phyloP scores from a whole-genome alignment of 345 rosid species.

The Bruguiera sexangula region DNA sequence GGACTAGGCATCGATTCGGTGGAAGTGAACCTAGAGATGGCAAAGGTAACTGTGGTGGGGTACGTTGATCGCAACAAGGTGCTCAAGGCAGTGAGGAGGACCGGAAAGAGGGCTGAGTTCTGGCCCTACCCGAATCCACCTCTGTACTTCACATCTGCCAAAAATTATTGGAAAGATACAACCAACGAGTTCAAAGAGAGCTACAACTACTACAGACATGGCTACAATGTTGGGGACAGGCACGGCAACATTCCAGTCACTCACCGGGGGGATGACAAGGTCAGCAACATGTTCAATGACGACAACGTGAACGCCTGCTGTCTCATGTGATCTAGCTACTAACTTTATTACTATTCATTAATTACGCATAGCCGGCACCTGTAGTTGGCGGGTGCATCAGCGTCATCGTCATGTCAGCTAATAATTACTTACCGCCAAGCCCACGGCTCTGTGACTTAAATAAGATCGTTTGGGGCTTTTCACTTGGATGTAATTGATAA shows the following conservation, averaged over 20 bases:
- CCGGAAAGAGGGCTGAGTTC: constrained; percentile 90
- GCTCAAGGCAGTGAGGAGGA: constrained; percentile 72
- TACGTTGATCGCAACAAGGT: constrained; percentile 88
- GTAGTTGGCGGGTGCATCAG: too few species aligned
- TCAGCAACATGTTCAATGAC: constrained; percentile 90
- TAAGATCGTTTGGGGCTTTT: too few species aligned
- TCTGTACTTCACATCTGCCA: constrained; percentile 66
- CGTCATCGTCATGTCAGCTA: too few species aligned
- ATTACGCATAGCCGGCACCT: background rate
- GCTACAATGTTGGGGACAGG: constrained; percentile 61
- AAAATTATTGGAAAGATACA: constrained; percentile 68
- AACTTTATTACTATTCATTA: background rate
- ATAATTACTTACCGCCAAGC: too few species aligned
- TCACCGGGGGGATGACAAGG: constrained; percentile 78
- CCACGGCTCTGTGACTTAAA: too few species aligned
- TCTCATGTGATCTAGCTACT: constrained; percentile 48
- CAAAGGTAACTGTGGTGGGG: constrained; percentile 76
- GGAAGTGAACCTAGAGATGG: constrained; percentile 64
- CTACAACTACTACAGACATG: constrained; percentile 78
- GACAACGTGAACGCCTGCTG: constrained; percentile 87
- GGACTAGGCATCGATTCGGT: constrained; percentile 69
- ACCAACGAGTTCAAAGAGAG: constrained; percentile 76
- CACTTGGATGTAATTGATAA: too few species aligned
- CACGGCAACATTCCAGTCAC: constrained; percentile 69
- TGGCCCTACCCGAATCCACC: constrained; percentile 92